Evolutionary conservation across 2,329 filamentous ascomycete genomes (phyloP).

Genomic region (Nemania diffusa): DNA sequence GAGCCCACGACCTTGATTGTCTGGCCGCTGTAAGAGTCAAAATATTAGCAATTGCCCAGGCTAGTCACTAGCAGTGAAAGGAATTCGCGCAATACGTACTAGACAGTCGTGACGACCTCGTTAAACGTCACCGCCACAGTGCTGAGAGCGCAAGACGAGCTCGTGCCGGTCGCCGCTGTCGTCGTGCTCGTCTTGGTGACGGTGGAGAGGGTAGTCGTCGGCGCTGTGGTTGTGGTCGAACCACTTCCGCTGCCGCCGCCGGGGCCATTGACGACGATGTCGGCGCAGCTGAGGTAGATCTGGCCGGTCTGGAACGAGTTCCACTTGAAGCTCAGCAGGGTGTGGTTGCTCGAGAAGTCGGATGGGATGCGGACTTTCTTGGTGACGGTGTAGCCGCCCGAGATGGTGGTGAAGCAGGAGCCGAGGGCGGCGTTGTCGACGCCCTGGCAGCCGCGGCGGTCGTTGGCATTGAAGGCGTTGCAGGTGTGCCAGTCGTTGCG

Average conservation of each 20-base stretch:
- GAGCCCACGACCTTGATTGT: conserved; percentile 61
- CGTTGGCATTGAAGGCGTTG: conserved; percentile 54
- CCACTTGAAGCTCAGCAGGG: conserved; percentile 63
- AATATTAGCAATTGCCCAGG: too few species aligned
- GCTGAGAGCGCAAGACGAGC: conserved; percentile 19
- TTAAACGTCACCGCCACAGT: conserved; percentile 57
- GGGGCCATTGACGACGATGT: conserved; percentile 56
- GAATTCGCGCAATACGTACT: conserved; percentile 17
- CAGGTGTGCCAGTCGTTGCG: conserved; percentile 67
- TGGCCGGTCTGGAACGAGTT: conserved; percentile 66
- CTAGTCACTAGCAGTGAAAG: background rate
- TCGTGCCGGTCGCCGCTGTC: conserved; percentile 42
- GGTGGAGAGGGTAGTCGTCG: background rate
- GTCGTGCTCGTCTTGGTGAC: conserved; percentile 8
- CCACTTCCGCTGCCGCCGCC: background rate
- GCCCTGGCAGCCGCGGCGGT: conserved; percentile 55
- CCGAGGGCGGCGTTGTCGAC: conserved; percentile 57
- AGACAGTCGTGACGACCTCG: conserved; percentile 56
- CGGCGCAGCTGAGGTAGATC: conserved; percentile 64
- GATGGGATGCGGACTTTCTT: conserved; percentile 63
- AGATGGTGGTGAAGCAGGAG: conserved; percentile 63
- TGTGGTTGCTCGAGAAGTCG: conserved; percentile 57
- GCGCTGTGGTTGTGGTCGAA: background rate
- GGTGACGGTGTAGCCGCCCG: conserved; percentile 63
- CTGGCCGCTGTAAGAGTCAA: conserved; percentile 52